phyloP scores from a whole-genome alignment of 345 rosid species.

The Arabis alpina region DNA sequence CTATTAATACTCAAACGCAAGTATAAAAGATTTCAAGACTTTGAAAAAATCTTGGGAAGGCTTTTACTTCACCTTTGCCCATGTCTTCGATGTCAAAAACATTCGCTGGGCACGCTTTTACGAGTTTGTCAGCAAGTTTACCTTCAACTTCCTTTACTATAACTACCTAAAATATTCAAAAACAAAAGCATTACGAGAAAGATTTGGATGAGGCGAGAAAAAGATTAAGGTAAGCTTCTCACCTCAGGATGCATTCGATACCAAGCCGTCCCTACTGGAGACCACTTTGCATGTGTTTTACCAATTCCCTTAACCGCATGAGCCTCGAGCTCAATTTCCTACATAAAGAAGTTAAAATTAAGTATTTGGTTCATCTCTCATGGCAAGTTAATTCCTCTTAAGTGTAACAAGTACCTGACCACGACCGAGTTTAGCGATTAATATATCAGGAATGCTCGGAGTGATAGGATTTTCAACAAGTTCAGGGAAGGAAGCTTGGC shows the following conservation, averaged over 20 bases:
- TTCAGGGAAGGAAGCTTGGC: slow-evolving; percentile 66
- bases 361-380: slow-evolving; percentile 13
- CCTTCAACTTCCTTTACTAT: slow-evolving; percentile 61
- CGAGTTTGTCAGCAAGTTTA: slow-evolving; percentile 61
- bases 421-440: slow-evolving; percentile 79
- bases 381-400: not conserved
- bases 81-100: slow-evolving; percentile 90
- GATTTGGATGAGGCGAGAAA: not conserved
- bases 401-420: slow-evolving; percentile 61
- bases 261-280: slow-evolving; percentile 96
- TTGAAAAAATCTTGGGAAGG: slow-evolving; percentile 1
- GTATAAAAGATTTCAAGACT: not conserved
- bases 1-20: not conserved
- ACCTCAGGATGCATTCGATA: slow-evolving; percentile 98
- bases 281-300: slow-evolving; percentile 96
- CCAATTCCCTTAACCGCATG: slow-evolving; percentile 95
- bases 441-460: slow-evolving; percentile 57
- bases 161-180: slow-evolving; percentile 52
- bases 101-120: slow-evolving; percentile 60
- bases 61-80: slow-evolving; percentile 58
- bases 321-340: slow-evolving; percentile 97
- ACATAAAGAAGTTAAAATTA: not conserved
- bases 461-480: slow-evolving; percentile 58
- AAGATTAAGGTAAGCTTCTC: slow-evolving; percentile 13
- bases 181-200: not conserved